Conservation (phyloP, 495 filamentous ascomycete species). For the Aspergillus hancockii region DNA sequence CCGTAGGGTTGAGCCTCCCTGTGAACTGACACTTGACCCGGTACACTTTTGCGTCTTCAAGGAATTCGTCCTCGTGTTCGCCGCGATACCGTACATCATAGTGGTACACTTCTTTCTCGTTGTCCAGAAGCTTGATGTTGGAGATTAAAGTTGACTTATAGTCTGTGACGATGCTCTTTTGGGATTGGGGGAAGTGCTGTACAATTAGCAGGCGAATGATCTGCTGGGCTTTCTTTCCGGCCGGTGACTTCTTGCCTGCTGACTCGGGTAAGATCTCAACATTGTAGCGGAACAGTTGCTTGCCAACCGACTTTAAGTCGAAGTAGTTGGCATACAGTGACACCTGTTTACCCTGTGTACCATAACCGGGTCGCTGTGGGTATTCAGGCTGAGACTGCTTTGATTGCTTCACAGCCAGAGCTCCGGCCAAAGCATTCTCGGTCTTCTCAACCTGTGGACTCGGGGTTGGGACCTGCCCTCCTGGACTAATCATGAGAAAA, state of each 20-base stretch:
- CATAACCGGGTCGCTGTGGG: constrained; percentile 58
- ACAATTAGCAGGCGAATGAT: constrained; percentile 54
- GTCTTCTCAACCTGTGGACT: constrained; percentile 29
- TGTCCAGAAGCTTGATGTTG: constrained; percentile 30
- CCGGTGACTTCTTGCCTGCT: constrained; percentile 32
- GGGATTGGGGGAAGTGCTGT: constrained; percentile 30
- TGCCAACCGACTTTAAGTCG: constrained; percentile 43
- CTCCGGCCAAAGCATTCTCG: constrained; percentile 31
- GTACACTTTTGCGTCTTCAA: constrained; percentile 42
- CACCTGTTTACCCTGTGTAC: constrained; percentile 50
- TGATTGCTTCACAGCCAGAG: constrained; percentile 24
- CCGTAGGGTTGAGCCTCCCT: constrained; percentile 45
- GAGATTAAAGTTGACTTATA: constrained; percentile 55
- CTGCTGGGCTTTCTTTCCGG: constrained; percentile 54
- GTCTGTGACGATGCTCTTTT: constrained; percentile 54
- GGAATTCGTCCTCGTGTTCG: constrained; percentile 43
- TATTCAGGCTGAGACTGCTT: constrained; percentile 12
- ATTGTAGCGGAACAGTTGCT: constrained; percentile 39
- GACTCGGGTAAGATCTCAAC: constrained; percentile 28
- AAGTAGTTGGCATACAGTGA: constrained; percentile 68
- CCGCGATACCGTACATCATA: constrained; percentile 44
- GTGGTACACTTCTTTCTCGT: constrained; percentile 10
- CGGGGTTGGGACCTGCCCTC: constrained; percentile 21
- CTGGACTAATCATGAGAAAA: constrained; percentile 19
- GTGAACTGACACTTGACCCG: constrained; percentile 45